These are phyloP conservation scores for Metarhizium humberi DNA, from an alignment of 2,329 filamentous ascomycete genomes.

Conservation along the genomic window DNA sequence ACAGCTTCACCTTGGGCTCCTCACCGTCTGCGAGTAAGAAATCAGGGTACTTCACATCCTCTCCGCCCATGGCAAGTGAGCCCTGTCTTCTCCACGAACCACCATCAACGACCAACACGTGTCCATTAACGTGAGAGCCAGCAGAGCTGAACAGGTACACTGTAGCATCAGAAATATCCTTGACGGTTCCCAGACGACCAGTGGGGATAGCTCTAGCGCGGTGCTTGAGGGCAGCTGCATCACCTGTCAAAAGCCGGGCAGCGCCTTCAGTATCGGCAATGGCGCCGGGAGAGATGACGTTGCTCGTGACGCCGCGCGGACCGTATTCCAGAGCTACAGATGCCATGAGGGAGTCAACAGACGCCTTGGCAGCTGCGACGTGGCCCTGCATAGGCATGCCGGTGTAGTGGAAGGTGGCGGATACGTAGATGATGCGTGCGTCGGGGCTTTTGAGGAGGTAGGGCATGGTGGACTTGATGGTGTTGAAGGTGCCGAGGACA, in stretches of 20 bases:
- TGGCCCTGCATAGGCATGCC: conserved; percentile 80
- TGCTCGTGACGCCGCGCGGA: conserved; percentile 75
- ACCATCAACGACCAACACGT: conserved; percentile 66
- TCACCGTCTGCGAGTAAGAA: conserved; percentile 27
- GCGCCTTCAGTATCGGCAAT: conserved; percentile 80
- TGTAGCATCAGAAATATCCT: conserved; percentile 88
- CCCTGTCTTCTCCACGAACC: conserved; percentile 46
- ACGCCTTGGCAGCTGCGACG: conserved; percentile 85
- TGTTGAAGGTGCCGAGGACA: conserved; percentile 88
- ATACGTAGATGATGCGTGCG: conserved; percentile 82
- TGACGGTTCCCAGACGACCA: conserved; percentile 68
- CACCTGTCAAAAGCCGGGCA: conserved; percentile 45
- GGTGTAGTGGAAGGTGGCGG: conserved; percentile 84
- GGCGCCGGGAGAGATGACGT: conserved; percentile 80
- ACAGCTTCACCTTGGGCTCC: conserved; percentile 33
- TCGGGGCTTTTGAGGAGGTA: conserved; percentile 66
- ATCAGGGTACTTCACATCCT: conserved; percentile 42
- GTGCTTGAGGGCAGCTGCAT: conserved; percentile 20
- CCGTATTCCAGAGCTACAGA: conserved; percentile 83
- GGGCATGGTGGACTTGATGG: conserved; percentile 81
- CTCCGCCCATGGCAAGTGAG: conserved; percentile 35
- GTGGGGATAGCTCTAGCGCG: conserved; percentile 50
- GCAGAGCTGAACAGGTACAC: conserved; percentile 82
- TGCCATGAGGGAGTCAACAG: conserved; percentile 74
- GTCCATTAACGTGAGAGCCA: conserved; percentile 78